Evolutionary conservation across 192 early-diverging fungal species (phyloP).

Genomic region (Backusella circina): DNA sequence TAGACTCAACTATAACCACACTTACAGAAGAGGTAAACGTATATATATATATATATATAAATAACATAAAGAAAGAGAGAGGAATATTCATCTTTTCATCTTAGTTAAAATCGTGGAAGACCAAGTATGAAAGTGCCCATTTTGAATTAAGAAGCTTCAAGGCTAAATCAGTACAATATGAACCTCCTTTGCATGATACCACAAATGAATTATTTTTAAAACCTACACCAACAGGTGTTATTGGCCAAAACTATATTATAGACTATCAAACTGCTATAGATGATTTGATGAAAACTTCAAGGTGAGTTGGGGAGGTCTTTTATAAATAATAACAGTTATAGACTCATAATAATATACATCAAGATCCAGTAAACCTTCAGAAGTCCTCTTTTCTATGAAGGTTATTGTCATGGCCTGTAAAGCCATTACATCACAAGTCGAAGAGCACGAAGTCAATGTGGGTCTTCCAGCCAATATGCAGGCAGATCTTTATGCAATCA

Average conservation of each 20-base stretch:
- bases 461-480: constrained; percentile 47
- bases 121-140: neutral
- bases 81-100: neutral
- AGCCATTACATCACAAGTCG: constrained; percentile 79
- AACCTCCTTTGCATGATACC: neutral
- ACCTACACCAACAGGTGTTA: constrained; percentile 54
- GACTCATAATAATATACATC: neutral
- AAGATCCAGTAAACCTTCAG: constrained; percentile 65
- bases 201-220: constrained; percentile 15
- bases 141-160: neutral
- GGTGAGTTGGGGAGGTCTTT: constrained; percentile 32
- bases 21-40: neutral
- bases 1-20: neutral
- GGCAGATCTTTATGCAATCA: constrained; percentile 49
- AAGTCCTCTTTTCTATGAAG: constrained; percentile 81
- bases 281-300: constrained; percentile 70
- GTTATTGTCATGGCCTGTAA: constrained; percentile 80
- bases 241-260: constrained; percentile 66
- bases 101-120: constrained; percentile 9
- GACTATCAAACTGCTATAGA: constrained; percentile 84
- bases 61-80: neutral
- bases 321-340: neutral
- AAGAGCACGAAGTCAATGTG: constrained; percentile 55
- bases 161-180: constrained; percentile 12
- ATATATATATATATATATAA: neutral